Base-by-base conservation (phyloP, 306 rosid genomes). In the Comarum palustre region DNA sequence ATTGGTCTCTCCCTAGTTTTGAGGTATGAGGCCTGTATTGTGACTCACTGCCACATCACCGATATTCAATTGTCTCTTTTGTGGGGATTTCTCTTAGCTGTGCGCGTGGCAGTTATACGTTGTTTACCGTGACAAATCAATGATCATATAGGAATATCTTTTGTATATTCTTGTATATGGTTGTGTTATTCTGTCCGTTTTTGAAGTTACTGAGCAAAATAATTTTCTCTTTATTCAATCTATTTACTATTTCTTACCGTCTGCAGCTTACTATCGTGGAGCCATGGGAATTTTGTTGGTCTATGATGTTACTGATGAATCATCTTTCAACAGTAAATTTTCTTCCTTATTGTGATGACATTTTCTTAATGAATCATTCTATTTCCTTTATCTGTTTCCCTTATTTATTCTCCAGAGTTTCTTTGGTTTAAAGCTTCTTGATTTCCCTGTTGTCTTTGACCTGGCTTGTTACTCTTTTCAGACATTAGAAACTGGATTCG, bases 261-360 rank as follows among this genome's bases (percentile, higher is more conserved):
- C 48, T 55, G 45, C 91, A 91, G 98, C 98, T 85, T 94, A 94
- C 78, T 94, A 94, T 75, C 96, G 97, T 8, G 98, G 97, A 72
- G 98, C 98, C 52, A 94, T 91, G 98, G 98, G 98, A 43, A 89
- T 94, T 77, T 84, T 94, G 86, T 91, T 91, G 78, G 98, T 94
- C 69, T 94, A 94, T 32, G 97, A 91, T 59, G 96, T 94, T 43
- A 94, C 98, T 0, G 96, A 94, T 51, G 98, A 94, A 79, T 86
- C 97, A 73, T 94, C 98, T 58, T 89, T 94, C 84, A 94, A 94
- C 87, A 94, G 98, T 94, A 76, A 89, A 72, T 52, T 74, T 39
- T 51, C 73, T 38, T 75, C 75, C 52, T 58, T 50, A 10, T 38
- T 32, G 47, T 34, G 75, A 50, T 64, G 42, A 48, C 47, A 46